Conservation (phyloP, 306 rosid species). For the Clitoria ternatea region DNA sequence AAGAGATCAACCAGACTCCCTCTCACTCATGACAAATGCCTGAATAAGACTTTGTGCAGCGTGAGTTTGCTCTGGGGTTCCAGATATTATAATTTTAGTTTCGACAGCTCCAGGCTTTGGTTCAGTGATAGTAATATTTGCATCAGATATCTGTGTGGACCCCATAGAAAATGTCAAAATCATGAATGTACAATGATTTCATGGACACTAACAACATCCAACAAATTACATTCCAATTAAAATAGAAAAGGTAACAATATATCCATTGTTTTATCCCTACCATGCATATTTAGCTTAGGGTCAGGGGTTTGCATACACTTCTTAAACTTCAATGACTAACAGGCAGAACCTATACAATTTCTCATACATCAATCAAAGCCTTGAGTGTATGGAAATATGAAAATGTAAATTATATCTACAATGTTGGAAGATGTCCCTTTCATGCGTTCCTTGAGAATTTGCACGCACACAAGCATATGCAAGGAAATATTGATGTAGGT, state of each 20-base stretch:
- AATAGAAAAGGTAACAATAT: background rate
- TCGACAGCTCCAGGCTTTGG: slow-evolving; percentile 86
- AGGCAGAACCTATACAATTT: background rate
- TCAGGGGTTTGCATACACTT: background rate
- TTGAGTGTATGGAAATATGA: background rate
- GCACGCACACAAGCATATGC: background rate
- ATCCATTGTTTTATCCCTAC: background rate
- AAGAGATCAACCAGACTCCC: slow-evolving; percentile 58
- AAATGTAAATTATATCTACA: background rate
- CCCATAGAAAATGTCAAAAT: slow-evolving; percentile 24
- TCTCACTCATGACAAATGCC: slow-evolving; percentile 92
- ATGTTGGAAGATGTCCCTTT: background rate
- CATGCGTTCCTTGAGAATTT: background rate
- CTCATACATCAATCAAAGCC: slow-evolving; percentile 10
- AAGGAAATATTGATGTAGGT: background rate
- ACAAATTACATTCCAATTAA: background rate
- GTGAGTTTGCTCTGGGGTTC: slow-evolving; percentile 96
- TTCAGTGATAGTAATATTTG: slow-evolving; percentile 77
- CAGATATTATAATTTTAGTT: slow-evolving; percentile 81
- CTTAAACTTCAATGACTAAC: background rate
- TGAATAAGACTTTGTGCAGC: slow-evolving; percentile 99
- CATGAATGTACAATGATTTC: slow-evolving; percentile 12
- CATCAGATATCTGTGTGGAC: slow-evolving; percentile 78
- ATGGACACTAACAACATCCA: slow-evolving; percentile 22
- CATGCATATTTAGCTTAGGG: background rate